Conservation (phyloP, 2,329 filamentous ascomycete genomes). For the Fusarium sp. region DNA sequence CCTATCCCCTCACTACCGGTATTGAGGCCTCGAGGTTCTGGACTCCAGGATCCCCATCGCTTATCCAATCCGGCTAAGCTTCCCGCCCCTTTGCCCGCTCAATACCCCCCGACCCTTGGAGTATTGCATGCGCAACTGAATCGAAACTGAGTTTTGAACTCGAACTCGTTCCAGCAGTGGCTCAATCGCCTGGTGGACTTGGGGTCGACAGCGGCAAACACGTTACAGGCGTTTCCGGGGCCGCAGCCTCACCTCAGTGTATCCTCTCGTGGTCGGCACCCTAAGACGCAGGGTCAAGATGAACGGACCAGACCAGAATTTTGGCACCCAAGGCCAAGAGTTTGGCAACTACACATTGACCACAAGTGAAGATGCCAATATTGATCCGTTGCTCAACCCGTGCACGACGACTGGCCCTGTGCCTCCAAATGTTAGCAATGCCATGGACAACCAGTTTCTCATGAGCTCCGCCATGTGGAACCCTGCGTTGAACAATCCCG, state of each 20-base stretch:
- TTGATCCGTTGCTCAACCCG: conserved; percentile 39
- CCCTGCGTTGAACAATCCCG: neutral
- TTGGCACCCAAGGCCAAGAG: neutral
- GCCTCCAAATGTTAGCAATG: neutral
- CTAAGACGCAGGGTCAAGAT: conserved; percentile 15
- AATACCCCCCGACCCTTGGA: neutral
- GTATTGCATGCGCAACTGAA: conserved; percentile 5
- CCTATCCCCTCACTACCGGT: too few relatives aligned
- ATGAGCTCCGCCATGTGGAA: conserved; percentile 27
- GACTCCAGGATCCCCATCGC: neutral
- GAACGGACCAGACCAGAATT: conserved; percentile 10
- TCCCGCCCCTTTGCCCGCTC: conserved; percentile 10
- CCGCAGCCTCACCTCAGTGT: neutral
- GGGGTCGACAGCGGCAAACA: neutral
- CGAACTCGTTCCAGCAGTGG: neutral
- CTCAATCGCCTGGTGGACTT: neutral
- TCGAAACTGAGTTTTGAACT: neutral
- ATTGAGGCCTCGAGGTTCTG: neutral
- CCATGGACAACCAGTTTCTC: conserved; percentile 19
- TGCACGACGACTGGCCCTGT: neutral
- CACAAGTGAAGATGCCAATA: conserved; percentile 19
- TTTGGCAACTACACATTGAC: conserved; percentile 1
- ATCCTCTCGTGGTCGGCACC: neutral
- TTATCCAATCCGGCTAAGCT: conserved; percentile 13
- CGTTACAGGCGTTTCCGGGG: neutral